Conservation (phyloP, 306 rosid genomes). For the Glycine latifolia region DNA sequence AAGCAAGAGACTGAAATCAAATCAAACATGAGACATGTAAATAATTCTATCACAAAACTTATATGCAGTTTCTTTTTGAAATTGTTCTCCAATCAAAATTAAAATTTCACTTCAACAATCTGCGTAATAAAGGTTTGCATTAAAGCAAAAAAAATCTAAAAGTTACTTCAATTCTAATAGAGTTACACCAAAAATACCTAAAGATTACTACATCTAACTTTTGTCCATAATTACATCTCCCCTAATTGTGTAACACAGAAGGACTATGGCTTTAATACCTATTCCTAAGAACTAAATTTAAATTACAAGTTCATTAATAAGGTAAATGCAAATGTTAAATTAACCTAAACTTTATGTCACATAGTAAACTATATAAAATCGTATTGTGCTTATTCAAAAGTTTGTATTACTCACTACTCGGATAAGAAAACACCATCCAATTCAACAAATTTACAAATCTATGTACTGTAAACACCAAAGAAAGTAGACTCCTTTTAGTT, state of each 20-base stretch:
- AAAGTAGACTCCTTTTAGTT: constrained; percentile 1
- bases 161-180: not conserved
- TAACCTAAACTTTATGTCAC: constrained; percentile 5
- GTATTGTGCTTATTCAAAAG: not conserved
- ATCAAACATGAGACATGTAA: constrained; percentile 13
- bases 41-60: not conserved
- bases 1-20: not conserved
- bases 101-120: not conserved
- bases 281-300: constrained; percentile 3
- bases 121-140: not conserved
- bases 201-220: not conserved
- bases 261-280: constrained; percentile 2
- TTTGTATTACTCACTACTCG: not conserved
- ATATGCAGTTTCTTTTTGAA: not conserved
- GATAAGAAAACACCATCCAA: constrained; percentile 8
- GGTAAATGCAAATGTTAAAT: constrained; percentile 22
- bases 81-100: not conserved
- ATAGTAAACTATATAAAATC: constrained; percentile 8
- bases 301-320: constrained; percentile 24
- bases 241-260: not conserved
- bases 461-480: constrained; percentile 20
- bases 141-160: too few relatives aligned
- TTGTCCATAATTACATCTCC: not conserved
- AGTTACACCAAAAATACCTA: not conserved
- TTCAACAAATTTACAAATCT: constrained; percentile 24